Base-by-base conservation (phyloP, 2,329 filamentous ascomycete species). In the Aureobasidium sp. region DNA sequence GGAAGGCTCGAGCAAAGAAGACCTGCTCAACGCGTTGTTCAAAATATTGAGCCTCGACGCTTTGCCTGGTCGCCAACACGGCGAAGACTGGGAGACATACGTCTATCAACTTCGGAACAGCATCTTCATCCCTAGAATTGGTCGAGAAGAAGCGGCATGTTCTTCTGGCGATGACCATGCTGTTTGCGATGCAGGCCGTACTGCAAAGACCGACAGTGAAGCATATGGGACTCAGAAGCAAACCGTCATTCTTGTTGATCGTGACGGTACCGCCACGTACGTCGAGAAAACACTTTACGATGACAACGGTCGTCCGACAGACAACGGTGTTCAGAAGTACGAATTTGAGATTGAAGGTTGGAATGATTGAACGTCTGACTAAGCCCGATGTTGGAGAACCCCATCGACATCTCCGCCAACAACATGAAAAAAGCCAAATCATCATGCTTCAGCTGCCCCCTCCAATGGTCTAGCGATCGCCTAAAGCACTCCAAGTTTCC, bases 211-310 rank as follows among this genome's bases (percentile, higher is more conserved):
- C 65, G 50, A 53, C 6, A 76, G 74, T 61, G 82, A 81, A 0
- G 72, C 79, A 7, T 88, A 88, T 68, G 85, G 85, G 0, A 88
- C 85, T 2, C 82, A 85, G 68, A 85, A 84, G 71, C 84, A 87
- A 69, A 85, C 82, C 1, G 74, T 87, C 8, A 74, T 87, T 2
- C 71, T 88, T 14, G 82, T 85, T 21, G 75, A 80, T 66, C 72
- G 73, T 34, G 68, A 79, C 16, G 83, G 83, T 2, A 77, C 78
- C 59, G 78, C 85, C 39, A 81, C 78, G 16, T 87, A 83, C 66
- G 76, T 86, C 36, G 85, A 88, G 70, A 75, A 84, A 61, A 86
- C 84, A 25, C 69, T 87, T 25, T 86, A 79, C 67, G 82, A 85
- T 67, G 72, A 77, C 11, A 70, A 81, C 48, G 82, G 78, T 3